Base-by-base conservation (phyloP, 2,329 filamentous ascomycete genomes). In the Fusarium sp. region DNA sequence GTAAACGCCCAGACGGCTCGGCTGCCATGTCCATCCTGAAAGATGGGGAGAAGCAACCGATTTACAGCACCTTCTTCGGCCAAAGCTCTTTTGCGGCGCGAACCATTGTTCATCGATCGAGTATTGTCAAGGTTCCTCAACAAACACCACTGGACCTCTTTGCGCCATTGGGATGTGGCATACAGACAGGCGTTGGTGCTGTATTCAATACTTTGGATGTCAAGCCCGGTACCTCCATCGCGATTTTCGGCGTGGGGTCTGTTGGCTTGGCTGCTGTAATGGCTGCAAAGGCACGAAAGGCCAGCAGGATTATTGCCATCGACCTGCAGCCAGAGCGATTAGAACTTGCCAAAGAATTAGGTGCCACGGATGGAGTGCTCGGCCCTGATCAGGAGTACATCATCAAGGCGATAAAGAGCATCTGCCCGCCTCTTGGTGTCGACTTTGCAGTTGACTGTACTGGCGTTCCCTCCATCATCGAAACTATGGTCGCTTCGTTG, bases 401-500 rank as follows among this genome's bases (percentile, higher is more conserved):
- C 11, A 18, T 49, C 15, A 44, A 62, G 7, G 33, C 54, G 4
- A 61, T 60, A 4, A n/a, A 32, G 4, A 23, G 60, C 1, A 68
- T 60, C 1, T 63, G 56, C 3, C 69, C 65, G 0, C 49, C 44
- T 3, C 33, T 64, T 15, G 72, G 73, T 7, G 72, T 72, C 10
- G 32, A 71, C 9, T 75, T 50, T 52, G 73, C 72, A 5, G 60
- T 75, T 1, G 72, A 75, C 30, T 75, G 73, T 9, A 71, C 73
- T 12, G 73, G 73, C 5, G 57, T 73, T 6, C 63, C 66, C 0
- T 35, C 65, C 0, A 61, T 75, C 4, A 25, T 75, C 1, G 73
- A 73, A 16, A 67, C 50, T 1, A 72, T 75, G 69, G 46, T 75
- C 0, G n/a, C 50, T 2, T 42, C 57, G 0, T 11, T 75, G 3